These are phyloP conservation scores for Elymus sibiricus DNA, from an alignment of 176 grass and related monocot genomes.

Conservation along the genomic window DNA sequence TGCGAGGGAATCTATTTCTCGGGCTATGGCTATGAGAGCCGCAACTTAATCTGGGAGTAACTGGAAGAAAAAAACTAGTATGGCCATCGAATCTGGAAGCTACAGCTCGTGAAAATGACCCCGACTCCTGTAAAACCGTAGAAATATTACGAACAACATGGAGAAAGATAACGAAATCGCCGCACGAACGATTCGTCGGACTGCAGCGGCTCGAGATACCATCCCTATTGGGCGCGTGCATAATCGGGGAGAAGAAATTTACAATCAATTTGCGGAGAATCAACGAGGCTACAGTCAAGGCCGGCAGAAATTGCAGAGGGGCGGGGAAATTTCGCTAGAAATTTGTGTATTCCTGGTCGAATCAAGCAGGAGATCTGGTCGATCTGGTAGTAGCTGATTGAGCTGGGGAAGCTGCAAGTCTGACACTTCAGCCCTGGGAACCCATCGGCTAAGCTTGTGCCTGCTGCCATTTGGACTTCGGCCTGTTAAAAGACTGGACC, in stretches of 20 bases:
- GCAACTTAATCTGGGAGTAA: slow-evolving; percentile 20
- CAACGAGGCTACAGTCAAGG: background rate
- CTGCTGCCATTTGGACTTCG: background rate
- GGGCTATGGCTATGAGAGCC: slow-evolving; percentile 23
- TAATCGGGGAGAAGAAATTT: background rate
- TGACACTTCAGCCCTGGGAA: background rate
- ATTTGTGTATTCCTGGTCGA: background rate
- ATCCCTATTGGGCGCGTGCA: background rate
- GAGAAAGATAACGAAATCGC: background rate
- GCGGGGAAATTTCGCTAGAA: background rate
- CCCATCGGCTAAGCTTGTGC: background rate
- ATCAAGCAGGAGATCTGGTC: background rate
- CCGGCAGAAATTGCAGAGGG: background rate
- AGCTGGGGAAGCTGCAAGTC: background rate
- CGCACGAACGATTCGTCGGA: background rate
- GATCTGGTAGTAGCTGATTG: background rate
- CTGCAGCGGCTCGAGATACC: background rate
- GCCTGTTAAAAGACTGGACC: background rate
- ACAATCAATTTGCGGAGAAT: background rate
- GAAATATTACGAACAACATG: background rate
- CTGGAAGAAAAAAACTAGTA: background rate
- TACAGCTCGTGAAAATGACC: background rate
- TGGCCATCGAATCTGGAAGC: slow-evolving; percentile 24
- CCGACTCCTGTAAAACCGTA: background rate
- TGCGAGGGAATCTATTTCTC: background rate